Conservation (phyloP, 2,329 filamentous ascomycete species). For the Pochonia chlamydosporia region DNA sequence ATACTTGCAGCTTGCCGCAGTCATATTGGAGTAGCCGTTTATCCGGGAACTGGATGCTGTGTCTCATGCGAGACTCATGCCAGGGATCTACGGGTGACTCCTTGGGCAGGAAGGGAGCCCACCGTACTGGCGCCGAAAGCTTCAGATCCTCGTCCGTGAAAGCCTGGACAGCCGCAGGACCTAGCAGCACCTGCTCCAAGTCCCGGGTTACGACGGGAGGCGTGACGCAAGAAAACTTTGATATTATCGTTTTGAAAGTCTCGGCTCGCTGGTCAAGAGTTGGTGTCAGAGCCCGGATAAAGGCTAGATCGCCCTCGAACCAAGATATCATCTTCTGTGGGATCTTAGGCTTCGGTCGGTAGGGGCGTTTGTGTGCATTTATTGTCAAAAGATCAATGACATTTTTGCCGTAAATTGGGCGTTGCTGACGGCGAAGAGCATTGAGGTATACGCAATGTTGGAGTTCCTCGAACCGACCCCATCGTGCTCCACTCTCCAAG, state of each 20-base stretch:
- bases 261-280: constrained; percentile 69
- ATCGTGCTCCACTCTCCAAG: constrained; percentile 65
- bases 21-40: constrained; percentile 95
- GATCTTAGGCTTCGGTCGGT: constrained; percentile 53
- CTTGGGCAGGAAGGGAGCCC: constrained; percentile 51
- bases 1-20: constrained; percentile 88
- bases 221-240: constrained; percentile 88
- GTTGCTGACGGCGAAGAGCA: constrained; percentile 70
- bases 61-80: constrained; percentile 86
- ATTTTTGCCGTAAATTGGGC: constrained; percentile 74
- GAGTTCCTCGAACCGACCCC: constrained; percentile 68
- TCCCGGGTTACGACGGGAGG: constrained; percentile 82
- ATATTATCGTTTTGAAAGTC: constrained; percentile 66
- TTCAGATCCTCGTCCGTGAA: constrained; percentile 53
- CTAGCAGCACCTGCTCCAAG: constrained; percentile 62
- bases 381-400: constrained; percentile 72
- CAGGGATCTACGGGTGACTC: constrained; percentile 68
- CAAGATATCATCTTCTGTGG: constrained; percentile 63
- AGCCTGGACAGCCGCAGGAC: constrained; percentile 49
- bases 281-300: constrained; percentile 63
- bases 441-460: constrained; percentile 79
- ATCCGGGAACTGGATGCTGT: constrained; percentile 95
- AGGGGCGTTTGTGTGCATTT: constrained; percentile 51
- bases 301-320: constrained; percentile 64
- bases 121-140: constrained; percentile 50